phyloP scores from a whole-genome alignment of 768 basidiomycete species.

The Boletus edulis region DNA sequence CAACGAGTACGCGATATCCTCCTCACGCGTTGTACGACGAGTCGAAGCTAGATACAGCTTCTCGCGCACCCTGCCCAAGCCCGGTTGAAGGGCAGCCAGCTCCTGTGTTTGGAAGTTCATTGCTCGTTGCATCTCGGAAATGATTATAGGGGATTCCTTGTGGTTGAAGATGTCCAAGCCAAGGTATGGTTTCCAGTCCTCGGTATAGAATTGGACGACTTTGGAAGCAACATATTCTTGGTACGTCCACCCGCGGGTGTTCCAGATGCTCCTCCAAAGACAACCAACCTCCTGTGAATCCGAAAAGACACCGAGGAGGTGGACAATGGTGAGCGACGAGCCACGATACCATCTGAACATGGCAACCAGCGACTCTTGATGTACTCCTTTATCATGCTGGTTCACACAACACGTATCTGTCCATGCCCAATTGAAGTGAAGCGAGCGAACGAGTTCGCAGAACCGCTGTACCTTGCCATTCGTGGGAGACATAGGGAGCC shows the following conservation, averaged over 20 bases:
- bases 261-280: conserved; percentile 4
- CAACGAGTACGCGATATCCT: conserved; percentile 10
- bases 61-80: conserved; percentile 5
- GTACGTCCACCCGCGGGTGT: conserved; percentile 10
- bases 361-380: conserved; percentile 6
- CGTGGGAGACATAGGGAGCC: no score
- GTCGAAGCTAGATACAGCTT: conserved; percentile 5
- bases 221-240: conserved; percentile 8
- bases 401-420: conserved; percentile 10
- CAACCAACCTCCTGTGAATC: neutral
- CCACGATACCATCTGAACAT: conserved; percentile 14
- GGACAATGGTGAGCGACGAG: conserved; percentile 1
- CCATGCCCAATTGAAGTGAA: conserved; percentile 3
- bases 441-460: no score
- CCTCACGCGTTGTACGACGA: neutral
- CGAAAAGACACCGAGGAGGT: conserved; percentile 2
- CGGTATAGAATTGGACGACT: conserved; percentile 6
- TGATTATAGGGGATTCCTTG: neutral
- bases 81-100: neutral
- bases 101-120: neutral
- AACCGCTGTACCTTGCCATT: no score
- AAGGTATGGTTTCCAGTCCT: conserved; percentile 10
- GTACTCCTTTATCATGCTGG: neutral
- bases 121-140: neutral
- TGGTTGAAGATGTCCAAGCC: neutral